A percentile compares a stretch with the other conserved stretches of the same genome.
Conservation (phyloP, 1,284 basidiomycete species). For the Marasmius tenuissimus region DNA sequence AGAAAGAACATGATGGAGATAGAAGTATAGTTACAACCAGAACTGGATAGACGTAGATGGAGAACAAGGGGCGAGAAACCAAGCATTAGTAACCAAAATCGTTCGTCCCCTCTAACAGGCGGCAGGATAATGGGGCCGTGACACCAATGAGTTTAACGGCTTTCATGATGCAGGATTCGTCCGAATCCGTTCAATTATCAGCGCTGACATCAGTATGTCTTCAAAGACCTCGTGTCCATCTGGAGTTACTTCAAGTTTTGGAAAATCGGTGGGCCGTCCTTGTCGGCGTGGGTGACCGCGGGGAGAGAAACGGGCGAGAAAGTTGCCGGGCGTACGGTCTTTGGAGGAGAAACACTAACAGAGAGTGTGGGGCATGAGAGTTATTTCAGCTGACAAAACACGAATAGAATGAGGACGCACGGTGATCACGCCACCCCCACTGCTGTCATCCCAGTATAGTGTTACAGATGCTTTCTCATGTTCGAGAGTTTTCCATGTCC, state of each 20-base stretch:
- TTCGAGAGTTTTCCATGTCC: conserved; percentile 32
- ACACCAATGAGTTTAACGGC: background rate
- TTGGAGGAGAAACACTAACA: conserved; percentile 38
- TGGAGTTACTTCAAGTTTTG: conserved; percentile 37
- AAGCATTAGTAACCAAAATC: no score
- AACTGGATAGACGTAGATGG: no score
- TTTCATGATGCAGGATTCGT: conserved; percentile 19
- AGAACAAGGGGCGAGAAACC: no score
- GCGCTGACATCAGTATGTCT: conserved; percentile 38
- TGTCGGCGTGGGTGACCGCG: conserved; percentile 30
- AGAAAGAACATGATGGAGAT: no score
- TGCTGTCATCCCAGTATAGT: conserved; percentile 37
- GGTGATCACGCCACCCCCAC: conserved; percentile 24
- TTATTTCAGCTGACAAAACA: background rate
- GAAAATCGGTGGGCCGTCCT: conserved; percentile 29
- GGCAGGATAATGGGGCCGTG: no score
- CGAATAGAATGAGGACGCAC: conserved; percentile 13
- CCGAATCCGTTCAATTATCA: conserved; percentile 38
- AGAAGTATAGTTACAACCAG: no score
- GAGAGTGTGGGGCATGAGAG: background rate
- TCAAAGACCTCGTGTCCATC: conserved; percentile 39
- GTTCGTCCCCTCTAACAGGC: no score
- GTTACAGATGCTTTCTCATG: conserved; percentile 20
- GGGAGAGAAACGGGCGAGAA: conserved; percentile 37
- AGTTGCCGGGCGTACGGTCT: conserved; percentile 28